Evolutionary conservation across 306 rosid genomes (phyloP), one percentile per base, ranked within the genome.

Genomic region (Ceratonia siliqua): DNA sequence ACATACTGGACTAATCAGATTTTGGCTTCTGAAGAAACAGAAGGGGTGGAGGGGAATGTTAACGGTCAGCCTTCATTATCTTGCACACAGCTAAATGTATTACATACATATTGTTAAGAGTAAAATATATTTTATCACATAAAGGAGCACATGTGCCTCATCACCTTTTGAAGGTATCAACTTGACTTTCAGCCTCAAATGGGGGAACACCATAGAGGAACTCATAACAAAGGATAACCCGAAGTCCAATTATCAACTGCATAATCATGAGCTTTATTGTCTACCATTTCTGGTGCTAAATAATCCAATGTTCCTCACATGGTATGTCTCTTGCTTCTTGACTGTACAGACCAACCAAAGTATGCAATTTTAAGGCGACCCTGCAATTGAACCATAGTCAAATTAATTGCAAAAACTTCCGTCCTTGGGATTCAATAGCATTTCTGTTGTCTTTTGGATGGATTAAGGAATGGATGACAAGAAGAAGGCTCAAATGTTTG

Each of bases 271-370:
- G 85, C 88, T 79, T 84, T 92, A 68, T 87, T 84, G 80, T 92
- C 94, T 76, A 92, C 92, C 91, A 92, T 82, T 84, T 92, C 98
- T 5, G 96, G 96, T 53, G 98, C 98, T 79, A 90, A 82, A 67
- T 92, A 90, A 80, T 90, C 96, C 82, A 92, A 79, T 43, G 94
- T 92, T 70, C 98, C 98, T 82, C 98, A 92, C 96, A 92, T 87
- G 38, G 96, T 92, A 57, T 61, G 78, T 62, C 96, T 88, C 80
- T 90, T 92, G 79, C 75, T 86, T 68, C 68, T 86, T 6, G 96
- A 88, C 77, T 92, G 92, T 20, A 89, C 97, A 35, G 97, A 86
- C 97, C 97, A 92, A 74, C 97, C 96, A 80, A 92, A 92, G 65
- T 92, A 96, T 20, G 93, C 96, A 68, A 89, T 92, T 74, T 92